Percentiles rank a stretch among this genome's conserved stretches.
These are phyloP conservation scores for Paecilomyces formosus DNA, from an alignment of 2,329 filamentous ascomycete genomes.

Conservation along the genomic window DNA sequence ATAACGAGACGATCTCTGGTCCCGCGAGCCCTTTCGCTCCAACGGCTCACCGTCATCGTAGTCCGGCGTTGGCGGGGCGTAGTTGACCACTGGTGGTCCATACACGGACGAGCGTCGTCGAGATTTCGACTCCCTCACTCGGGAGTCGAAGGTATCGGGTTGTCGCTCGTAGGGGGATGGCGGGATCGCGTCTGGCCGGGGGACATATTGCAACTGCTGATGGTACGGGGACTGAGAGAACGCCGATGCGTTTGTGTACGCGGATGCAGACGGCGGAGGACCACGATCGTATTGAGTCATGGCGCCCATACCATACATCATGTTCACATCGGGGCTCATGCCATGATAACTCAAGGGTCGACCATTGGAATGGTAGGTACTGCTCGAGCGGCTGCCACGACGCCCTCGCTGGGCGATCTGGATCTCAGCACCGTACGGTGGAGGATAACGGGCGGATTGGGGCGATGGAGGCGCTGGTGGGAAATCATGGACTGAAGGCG, in stretches of 20 bases:
- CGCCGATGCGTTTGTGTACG: slow-evolving; percentile 21
- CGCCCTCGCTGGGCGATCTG: slow-evolving; percentile 21
- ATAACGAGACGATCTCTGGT: slow-evolving; percentile 21
- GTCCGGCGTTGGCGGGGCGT: slow-evolving; percentile 19
- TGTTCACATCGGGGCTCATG: slow-evolving; percentile 21
- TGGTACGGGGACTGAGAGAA: slow-evolving; percentile 26
- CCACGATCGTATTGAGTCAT: slow-evolving; percentile 26
- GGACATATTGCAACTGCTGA: slow-evolving; percentile 19
- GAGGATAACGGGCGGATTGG: slow-evolving; percentile 17
- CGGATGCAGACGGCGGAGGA: slow-evolving; percentile 29
- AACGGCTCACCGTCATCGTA: slow-evolving; percentile 22
- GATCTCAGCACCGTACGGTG: slow-evolving; percentile 21
- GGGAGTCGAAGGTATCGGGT: slow-evolving; percentile 28
- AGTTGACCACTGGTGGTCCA: slow-evolving; percentile 25
- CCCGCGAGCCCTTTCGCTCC: slow-evolving; percentile 20
- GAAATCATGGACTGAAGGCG: slow-evolving; percentile 22
- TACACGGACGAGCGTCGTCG: slow-evolving; percentile 27
- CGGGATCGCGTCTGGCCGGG: slow-evolving; percentile 16
- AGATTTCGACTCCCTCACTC: slow-evolving; percentile 23
- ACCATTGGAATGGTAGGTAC: slow-evolving; percentile 27
- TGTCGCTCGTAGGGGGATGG: slow-evolving; percentile 18
- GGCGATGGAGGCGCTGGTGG: slow-evolving; percentile 17
- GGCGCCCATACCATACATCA: slow-evolving; percentile 21
- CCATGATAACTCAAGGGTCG: slow-evolving; percentile 35
- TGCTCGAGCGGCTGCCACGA: slow-evolving; percentile 23